Percentiles rank a stretch among this genome's conserved stretches.
phyloP scores from a whole-genome alignment of 2,329 filamentous ascomycete species.

The Verticillium klebahnii region DNA sequence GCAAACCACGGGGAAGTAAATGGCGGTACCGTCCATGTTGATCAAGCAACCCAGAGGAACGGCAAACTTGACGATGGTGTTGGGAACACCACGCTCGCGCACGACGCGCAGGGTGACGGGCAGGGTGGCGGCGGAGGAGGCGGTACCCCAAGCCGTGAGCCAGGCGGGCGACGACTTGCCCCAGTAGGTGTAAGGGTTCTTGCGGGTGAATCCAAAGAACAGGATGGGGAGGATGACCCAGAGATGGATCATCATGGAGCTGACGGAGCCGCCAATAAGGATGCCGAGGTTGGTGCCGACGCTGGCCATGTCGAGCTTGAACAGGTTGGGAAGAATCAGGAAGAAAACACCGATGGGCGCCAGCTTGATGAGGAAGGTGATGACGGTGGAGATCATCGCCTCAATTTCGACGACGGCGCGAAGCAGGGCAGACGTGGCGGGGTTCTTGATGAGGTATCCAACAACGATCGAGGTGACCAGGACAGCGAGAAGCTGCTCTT shows the following conservation, averaged over 20 bases:
- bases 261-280: constrained; percentile 41
- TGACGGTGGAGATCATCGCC: constrained; percentile 38
- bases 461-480: constrained; percentile 41
- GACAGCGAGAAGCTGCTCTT: constrained; percentile 40
- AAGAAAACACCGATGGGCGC: constrained; percentile 50
- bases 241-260: constrained; percentile 41
- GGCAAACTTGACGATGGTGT: constrained; percentile 38
- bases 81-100: constrained; percentile 29
- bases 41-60: constrained; percentile 44
- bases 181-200: constrained; percentile 45
- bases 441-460: constrained; percentile 37
- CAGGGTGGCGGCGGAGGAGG: constrained; percentile 47
- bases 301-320: constrained; percentile 40
- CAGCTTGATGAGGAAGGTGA: constrained; percentile 41
- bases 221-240: constrained; percentile 39
- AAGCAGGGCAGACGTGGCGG: constrained; percentile 29
- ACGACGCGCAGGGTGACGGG: constrained; percentile 41
- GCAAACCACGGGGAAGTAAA: constrained; percentile 49
- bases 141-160: constrained; percentile 51
- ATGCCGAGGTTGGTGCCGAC: constrained; percentile 46
- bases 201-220: constrained; percentile 33
- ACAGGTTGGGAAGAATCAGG: constrained; percentile 46
- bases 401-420: constrained; percentile 42
- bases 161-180: constrained; percentile 43
- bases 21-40: constrained; percentile 51